These are phyloP conservation scores for Solanum chacoense DNA, from an alignment of 305 asterid genomes.

Conservation along the genomic window DNA sequence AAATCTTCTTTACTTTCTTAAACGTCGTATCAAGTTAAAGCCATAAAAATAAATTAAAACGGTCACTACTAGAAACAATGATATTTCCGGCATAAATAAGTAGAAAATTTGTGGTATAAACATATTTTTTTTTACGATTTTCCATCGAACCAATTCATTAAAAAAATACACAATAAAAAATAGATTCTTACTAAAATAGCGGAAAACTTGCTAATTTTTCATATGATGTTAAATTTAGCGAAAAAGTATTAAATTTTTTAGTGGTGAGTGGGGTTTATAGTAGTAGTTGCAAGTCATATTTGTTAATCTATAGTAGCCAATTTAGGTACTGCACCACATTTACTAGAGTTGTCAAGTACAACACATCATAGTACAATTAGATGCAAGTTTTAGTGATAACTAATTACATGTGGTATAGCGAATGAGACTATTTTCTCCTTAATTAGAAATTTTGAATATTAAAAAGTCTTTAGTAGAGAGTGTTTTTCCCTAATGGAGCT, in stretches of 20 bases:
- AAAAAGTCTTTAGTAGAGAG: too few species aligned
- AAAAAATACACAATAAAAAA: not conserved
- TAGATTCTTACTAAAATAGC: too few species aligned
- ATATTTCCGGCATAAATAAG: not conserved
- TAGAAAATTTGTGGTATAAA: too few species aligned
- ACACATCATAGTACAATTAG: not conserved
- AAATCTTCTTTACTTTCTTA: too few species aligned
- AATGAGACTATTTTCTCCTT: too few species aligned
- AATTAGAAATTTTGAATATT: too few species aligned
- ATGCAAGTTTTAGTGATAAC: not conserved
- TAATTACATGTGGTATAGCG: too few species aligned
- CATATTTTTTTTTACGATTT: too few species aligned
- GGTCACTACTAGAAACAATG: not conserved
- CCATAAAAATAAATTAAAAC: not conserved
- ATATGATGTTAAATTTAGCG: not conserved
- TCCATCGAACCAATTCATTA: not conserved
- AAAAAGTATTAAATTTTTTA: too few species aligned
- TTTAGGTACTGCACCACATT: not conserved
- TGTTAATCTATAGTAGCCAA: not conserved
- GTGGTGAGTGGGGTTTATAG: not conserved
- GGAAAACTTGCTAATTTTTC: not conserved
- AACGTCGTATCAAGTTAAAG: not conserved
- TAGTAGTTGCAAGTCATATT: not conserved
- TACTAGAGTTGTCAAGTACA: not conserved
- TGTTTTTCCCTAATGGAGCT: fast-evolving